Evolutionary conservation across 2,329 filamentous ascomycete genomes (phyloP).

Genomic region (Colletotrichum sp.): DNA sequence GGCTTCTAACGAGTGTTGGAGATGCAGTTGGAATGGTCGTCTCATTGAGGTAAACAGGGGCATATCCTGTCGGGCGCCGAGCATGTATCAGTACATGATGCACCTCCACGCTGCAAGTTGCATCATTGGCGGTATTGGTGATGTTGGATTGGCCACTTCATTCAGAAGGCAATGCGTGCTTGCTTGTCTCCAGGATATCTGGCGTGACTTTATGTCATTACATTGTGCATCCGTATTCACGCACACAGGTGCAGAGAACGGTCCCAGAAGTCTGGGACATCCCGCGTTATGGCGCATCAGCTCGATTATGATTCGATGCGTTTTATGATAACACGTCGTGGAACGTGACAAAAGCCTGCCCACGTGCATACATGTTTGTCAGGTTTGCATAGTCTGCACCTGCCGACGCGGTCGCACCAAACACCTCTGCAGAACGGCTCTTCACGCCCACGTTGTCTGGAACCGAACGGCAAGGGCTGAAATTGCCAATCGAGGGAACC

Average conservation of each 20-base stretch:
- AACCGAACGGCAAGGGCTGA: not conserved
- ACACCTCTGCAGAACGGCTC: not conserved
- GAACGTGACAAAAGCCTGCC: not conserved
- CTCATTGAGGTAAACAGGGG: not conserved
- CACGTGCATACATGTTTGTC: not conserved
- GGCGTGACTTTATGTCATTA: not conserved
- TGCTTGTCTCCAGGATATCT: not conserved
- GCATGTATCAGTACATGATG: not conserved
- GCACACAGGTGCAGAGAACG: not conserved
- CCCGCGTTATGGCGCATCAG: not conserved
- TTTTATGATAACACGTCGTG: not conserved
- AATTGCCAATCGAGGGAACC: not conserved
- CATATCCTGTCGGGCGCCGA: not conserved
- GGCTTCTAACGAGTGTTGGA: not conserved
- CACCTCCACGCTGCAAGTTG: not conserved
- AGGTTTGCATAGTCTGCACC: not conserved
- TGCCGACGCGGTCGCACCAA: not conserved
- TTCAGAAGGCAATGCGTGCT: not conserved
- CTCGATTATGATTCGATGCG: not conserved
- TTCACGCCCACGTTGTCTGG: not conserved
- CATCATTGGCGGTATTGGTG: not conserved
- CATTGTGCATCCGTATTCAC: not conserved
- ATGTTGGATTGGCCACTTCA: not conserved
- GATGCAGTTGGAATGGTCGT: not conserved
- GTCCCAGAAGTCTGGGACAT: not conserved